These are phyloP conservation scores for Arthrobotrys megalospora DNA, from an alignment of 2,329 filamentous ascomycete genomes.

Conservation along the genomic window DNA sequence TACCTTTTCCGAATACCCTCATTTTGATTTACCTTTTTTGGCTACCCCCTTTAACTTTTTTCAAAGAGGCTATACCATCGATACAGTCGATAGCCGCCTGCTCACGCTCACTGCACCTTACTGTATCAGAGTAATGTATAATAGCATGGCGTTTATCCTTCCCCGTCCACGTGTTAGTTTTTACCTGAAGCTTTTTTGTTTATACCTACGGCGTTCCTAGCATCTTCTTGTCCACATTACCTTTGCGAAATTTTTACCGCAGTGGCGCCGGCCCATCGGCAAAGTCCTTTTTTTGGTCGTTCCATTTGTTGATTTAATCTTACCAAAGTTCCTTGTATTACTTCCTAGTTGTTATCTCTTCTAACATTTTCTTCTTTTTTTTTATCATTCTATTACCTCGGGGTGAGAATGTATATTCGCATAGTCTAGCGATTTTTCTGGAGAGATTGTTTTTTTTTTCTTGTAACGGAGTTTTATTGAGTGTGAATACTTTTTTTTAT, in stretches of 20 bases:
- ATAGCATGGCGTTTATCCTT: conserved; percentile 48
- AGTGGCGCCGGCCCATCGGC: conserved; percentile 13
- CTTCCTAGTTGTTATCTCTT: neutral
- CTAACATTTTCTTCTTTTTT: neutral
- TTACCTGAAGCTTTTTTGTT: conserved; percentile 9
- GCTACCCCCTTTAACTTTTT: neutral
- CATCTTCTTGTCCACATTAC: neutral
- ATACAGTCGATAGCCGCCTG: conserved; percentile 10
- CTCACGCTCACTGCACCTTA: conserved; percentile 44
- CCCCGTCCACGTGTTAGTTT: conserved; percentile 1
- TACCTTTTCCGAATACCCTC: conserved; percentile 9
- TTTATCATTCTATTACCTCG: neutral
- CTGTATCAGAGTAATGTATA: conserved; percentile 61
- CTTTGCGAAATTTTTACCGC: conserved; percentile 8
- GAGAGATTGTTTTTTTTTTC: neutral
- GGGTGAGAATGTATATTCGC: conserved; percentile 25
- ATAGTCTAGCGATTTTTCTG: neutral
- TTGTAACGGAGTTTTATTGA: conserved; percentile 6
- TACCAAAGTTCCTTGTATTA: conserved; percentile 4
- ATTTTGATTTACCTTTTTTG: neutral
- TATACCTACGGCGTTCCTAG: conserved; percentile 51
- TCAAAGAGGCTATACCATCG: conserved; percentile 12
- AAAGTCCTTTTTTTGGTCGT: neutral
- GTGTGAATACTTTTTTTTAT: too few species aligned
- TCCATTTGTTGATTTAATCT: conserved; percentile 1